Evolutionary conservation across 2,329 filamentous ascomycete genomes (phyloP), one percentile per base, ranked within the genome.

Genomic region (Cryphonectria carpinicola): DNA sequence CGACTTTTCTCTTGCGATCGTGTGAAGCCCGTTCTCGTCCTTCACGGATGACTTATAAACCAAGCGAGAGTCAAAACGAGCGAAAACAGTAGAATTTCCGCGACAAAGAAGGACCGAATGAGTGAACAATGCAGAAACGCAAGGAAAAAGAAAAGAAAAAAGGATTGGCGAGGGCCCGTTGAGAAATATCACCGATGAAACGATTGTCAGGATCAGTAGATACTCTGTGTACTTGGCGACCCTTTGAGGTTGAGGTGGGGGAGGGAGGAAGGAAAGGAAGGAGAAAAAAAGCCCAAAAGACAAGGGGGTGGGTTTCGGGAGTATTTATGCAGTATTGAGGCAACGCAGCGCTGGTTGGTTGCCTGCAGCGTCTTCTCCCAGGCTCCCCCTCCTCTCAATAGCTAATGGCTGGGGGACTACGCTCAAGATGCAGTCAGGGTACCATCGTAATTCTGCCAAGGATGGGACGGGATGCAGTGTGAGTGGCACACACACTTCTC

Each of bases 211-310:
- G 79, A 82, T 82, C 83, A 84, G 83, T 83, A 84, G 84, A 85
- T 82, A 84, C 79, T 82, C 84, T 81, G 77, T 80, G 81, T 79
- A 81, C 81, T 89, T 89, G 88, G 87, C 87, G 86, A 85, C 87
- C 87, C 86, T 82, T 81, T 81, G 80, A 81, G 79, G 82, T 82
- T 82, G 85, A 79, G 81, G 84, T 80, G 83, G 81, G 85, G 85
- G 82, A 82, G 80, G 80, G 81, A 82, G 78, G 81, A 80, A 81
- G 82, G 80, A 82, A 77, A 77, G 75, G 77, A 75, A 77, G 74
- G 78, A 77, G 78, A 76, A 75, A 76, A 77, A 78, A 76, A 75
- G 75, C 73, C 74, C 75, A 76, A 76, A 80, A 80, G 80, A 78
- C 75, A 19, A 76, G 73, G 68, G 68, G 72, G 63, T 71, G 74